Evolutionary conservation across 2,329 filamentous ascomycete genomes (phyloP).

Genomic region (Fusarium neocosmosporiellum): DNA sequence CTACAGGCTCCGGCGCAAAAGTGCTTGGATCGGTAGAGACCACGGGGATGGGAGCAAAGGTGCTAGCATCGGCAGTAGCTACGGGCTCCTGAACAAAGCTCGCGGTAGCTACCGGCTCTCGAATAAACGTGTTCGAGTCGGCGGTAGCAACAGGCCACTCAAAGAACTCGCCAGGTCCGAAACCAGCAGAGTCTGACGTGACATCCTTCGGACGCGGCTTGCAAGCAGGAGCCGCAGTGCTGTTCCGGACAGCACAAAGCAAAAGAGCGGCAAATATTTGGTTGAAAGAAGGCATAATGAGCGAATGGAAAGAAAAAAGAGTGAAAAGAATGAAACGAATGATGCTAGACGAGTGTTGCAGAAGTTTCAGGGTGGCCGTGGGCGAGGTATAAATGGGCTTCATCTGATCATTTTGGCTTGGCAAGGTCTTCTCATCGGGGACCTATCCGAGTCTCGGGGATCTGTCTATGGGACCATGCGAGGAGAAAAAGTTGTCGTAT

Average conservation of each 20-base stretch:
- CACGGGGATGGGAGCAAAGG: neutral
- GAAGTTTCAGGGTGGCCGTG: neutral
- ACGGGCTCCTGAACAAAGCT: neutral
- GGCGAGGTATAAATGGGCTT: neutral
- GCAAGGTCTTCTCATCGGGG: accelerated
- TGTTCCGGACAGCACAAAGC: neutral
- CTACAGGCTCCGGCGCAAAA: neutral
- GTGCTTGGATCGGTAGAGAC: neutral
- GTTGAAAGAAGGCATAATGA: neutral
- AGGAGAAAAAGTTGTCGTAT: neutral
- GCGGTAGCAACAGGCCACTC: neutral
- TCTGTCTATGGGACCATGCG: neutral
- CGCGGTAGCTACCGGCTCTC: neutral
- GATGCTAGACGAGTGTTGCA: too few species aligned
- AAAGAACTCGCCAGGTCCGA: neutral
- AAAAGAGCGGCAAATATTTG: neutral
- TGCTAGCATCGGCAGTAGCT: neutral
- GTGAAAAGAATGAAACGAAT: neutral
- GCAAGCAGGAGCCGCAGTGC: neutral
- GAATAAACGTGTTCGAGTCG: neutral
- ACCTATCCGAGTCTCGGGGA: neutral
- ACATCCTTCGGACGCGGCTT: neutral
- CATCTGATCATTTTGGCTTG: neutral
- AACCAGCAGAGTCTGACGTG: neutral
- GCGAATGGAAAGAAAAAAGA: neutral